Base-by-base conservation (phyloP, 225 moss, liverwort and hornwort species). In the Sphagnum tenellum region DNA sequence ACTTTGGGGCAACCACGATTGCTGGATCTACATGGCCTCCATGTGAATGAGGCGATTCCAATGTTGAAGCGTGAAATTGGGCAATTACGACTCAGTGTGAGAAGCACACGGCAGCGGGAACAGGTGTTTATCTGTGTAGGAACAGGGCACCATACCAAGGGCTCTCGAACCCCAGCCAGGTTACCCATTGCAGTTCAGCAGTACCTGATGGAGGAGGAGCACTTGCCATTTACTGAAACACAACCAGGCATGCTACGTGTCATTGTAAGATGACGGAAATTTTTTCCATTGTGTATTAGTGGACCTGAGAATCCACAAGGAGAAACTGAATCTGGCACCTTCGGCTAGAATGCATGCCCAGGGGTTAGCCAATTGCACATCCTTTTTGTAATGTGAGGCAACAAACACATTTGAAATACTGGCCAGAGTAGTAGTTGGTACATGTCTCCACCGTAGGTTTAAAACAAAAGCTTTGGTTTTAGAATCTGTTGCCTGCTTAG, bases 211-310 rank as follows among this genome's bases (percentile, higher is more conserved):
- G 29, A 29, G 46, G 84, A 84, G 70, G 80, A 84, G 44, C 83
- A 81, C 62, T 67, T 87, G 9, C 84, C 74, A 2, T 81, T 70
- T 60, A 74, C 74, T 3, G 87, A 87, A 76, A 70, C 76, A 1
- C 78, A 84, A 65, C 70, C 84, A 0, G 87, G 84, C 60, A 87
- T 87, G 87, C 87, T 87, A 9, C 78, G 81, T 70, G 76, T 87
- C 74, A 76, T 74, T 74, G 78, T 81, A 63, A 85, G 84, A 78
- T 85, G 84, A 85, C 75, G 60, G 49, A 65, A 67, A 66, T 13
- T 10, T 59, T 29, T 45, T 59, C 61, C 29, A 29, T 29, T 29
- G 29, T 29, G 29, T 29, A 29, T 29, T 29, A 29, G 29, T 29
- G 29, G 29, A 29, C 29, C 29, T 29, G 29, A 29, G 29, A 29